These are phyloP conservation scores for Raffaelea deltoideospora DNA, from an alignment of 2,329 filamentous ascomycete genomes.

Conservation along the genomic window DNA sequence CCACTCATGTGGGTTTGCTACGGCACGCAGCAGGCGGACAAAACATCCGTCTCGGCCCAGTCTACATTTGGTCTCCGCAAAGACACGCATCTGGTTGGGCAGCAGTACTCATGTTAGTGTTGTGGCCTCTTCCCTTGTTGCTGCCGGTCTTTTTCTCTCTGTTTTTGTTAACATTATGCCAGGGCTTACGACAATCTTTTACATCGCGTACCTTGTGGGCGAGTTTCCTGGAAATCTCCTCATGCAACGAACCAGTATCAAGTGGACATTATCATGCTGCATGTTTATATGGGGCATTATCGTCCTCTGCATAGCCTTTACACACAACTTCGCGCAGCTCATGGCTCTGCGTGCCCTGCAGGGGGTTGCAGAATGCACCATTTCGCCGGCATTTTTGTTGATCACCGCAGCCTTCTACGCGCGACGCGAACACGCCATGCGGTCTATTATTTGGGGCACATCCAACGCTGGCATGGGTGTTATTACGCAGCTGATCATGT, in stretches of 20 bases:
- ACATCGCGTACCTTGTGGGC: constrained; percentile 16
- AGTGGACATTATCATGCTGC: constrained; percentile 12
- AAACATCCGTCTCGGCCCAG: constrained; percentile 24
- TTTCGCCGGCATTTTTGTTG: constrained; percentile 19
- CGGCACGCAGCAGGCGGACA: constrained; percentile 32
- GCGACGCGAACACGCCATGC: constrained; percentile 19
- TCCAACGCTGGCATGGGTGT: constrained; percentile 13
- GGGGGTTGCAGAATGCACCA: constrained; percentile 24
- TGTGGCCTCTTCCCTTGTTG: constrained; percentile 8
- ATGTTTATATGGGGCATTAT: constrained; percentile 17
- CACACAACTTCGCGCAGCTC: constrained; percentile 22
- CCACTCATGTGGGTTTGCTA: constrained; percentile 24
- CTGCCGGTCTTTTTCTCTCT: neutral
- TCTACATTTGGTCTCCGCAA: constrained; percentile 22
- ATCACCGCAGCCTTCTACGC: constrained; percentile 22
- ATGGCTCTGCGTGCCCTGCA: constrained; percentile 20
- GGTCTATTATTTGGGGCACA: constrained; percentile 18
- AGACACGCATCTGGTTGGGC: constrained; percentile 13
- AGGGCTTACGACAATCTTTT: constrained; percentile 20
- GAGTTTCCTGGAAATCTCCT: constrained; percentile 18
- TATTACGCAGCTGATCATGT: constrained; percentile 6
- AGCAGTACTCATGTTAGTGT: constrained; percentile 11
- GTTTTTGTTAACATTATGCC: neutral
- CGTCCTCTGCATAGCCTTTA: constrained; percentile 21
- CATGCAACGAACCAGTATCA: constrained; percentile 14